Evolutionary conservation across 2,329 filamentous ascomycete species (phyloP).

Genomic region (Fusarium humuli): DNA sequence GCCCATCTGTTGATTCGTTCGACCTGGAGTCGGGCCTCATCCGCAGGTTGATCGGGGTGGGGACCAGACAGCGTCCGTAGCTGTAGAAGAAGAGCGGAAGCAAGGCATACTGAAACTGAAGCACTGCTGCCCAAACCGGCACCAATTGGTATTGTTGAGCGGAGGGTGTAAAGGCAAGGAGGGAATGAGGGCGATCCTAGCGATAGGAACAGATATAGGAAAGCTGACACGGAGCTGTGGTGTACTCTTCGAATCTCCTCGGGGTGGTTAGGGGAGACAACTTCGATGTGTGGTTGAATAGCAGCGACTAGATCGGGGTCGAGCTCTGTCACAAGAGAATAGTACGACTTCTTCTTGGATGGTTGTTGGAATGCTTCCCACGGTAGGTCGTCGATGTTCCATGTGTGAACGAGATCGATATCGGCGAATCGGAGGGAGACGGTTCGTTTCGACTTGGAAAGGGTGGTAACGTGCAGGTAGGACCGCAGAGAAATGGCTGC

Average conservation of each 20-base stretch:
- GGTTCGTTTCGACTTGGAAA: conserved; percentile 91
- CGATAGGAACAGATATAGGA: conserved; percentile 93
- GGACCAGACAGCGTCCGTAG: conserved; percentile 89
- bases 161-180: conserved; percentile 87
- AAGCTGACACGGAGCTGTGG: conserved; percentile 81
- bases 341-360: conserved; percentile 93
- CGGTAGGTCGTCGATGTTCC: conserved; percentile 92
- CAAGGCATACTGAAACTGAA: conserved; percentile 91
- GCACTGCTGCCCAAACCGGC: conserved; percentile 93
- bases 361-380: conserved; percentile 85
- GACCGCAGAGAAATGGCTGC: conserved; percentile 95
- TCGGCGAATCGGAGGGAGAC: conserved; percentile 92
- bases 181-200: conserved; percentile 83
- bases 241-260: conserved; percentile 86
- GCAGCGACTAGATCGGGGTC: conserved; percentile 85
- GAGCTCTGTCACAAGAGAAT: conserved; percentile 85
- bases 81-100: conserved; percentile 86
- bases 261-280: conserved; percentile 74
- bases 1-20: conserved; percentile 98
- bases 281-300: conserved; percentile 80
- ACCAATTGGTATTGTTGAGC: conserved; percentile 92
- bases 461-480: conserved; percentile 93
- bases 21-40: conserved; percentile 89
- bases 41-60: conserved; percentile 87
- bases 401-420: conserved; percentile 88